Evolutionary conservation across 805 yeast genomes (phyloP), one percentile per base, ranked within the genome.

Genomic region (Candida patagonica): DNA sequence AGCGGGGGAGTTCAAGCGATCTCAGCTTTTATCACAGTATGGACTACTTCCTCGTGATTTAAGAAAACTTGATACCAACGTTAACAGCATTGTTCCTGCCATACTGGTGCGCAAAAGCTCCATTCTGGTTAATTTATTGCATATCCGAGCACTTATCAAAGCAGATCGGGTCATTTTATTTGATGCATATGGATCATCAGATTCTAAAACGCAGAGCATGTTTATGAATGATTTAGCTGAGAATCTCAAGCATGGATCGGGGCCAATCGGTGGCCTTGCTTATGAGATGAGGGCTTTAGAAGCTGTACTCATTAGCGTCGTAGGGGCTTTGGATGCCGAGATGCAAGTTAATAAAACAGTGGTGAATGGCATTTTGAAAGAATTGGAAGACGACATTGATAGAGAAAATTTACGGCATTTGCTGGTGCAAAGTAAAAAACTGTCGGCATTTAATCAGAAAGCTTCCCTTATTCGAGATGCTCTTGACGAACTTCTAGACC

Each of bases 201-300:
- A 74, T 24, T 78, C 86, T 2, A 68, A 76, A 33, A 71, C 79
- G 31, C 71, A 84, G 48, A 74, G 86, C n/a, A 63, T 84, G 32
- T 82, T 87, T 62, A 75, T 85, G 70, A 80, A 79, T 53, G 94
- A 86, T 56, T 60, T 86, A 34, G 92, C 83, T 52, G 70, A 76
- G 52, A 78, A 79, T 55, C 65, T 85, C 42, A 73, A 73, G 48
- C 52, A 55, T 37, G 60, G 59, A 16, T 39, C 56, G 26, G 49
- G 51, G 34, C 50, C 56, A 4, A 55, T 60, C 50, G 62, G 63
- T 3, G 68, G 70, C 4, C 63, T 86, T 15, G 89, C 95, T 0
- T 92, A 87, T 59, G 98, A 92, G 55, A 78, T 88, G 54, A 66
- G 94, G 35, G 98, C 96, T 0, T 56, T 92, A 29, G 98, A 92